Evolutionary conservation across 2,329 filamentous ascomycete species (phyloP).

Genomic region (Fusarium sarcochroum): DNA sequence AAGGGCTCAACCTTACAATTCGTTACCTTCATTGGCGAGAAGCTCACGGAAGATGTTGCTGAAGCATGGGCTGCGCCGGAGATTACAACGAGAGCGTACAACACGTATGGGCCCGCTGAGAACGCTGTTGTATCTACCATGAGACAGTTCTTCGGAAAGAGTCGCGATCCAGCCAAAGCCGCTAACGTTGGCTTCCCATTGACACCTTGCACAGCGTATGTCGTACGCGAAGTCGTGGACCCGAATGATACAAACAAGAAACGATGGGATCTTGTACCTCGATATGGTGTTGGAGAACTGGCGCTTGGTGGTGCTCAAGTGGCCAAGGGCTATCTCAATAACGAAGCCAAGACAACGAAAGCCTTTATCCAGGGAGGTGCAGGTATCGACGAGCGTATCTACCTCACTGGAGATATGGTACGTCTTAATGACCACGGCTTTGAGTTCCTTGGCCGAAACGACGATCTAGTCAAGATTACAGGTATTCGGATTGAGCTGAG

Average conservation of each 20-base stretch:
- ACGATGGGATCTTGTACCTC: conserved; percentile 31
- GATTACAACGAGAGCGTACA: conserved; percentile 24
- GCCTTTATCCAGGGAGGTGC: conserved; percentile 26
- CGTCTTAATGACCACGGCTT: conserved; percentile 32
- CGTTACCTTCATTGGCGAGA: conserved; percentile 28
- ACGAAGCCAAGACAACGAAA: conserved; percentile 29
- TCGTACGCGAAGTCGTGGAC: conserved; percentile 22
- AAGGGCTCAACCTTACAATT: conserved; percentile 26
- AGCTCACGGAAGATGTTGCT: conserved; percentile 29
- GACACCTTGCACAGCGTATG: conserved; percentile 21
- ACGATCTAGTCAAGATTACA: conserved; percentile 32
- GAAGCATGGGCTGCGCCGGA: conserved; percentile 27
- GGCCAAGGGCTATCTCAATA: conserved; percentile 24
- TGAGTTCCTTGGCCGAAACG: conserved; percentile 31
- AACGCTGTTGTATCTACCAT: conserved; percentile 32
- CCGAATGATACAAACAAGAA: neutral
- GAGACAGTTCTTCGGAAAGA: conserved; percentile 26
- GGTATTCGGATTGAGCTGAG: conserved; percentile 31
- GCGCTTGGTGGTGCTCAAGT: conserved; percentile 27
- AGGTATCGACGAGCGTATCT: conserved; percentile 25
- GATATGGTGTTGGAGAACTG: conserved; percentile 30
- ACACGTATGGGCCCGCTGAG: conserved; percentile 24
- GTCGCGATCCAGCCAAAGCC: conserved; percentile 21
- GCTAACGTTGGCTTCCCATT: conserved; percentile 30
- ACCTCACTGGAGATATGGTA: conserved; percentile 31